phyloP scores from a whole-genome alignment of 2,329 filamentous ascomycete genomes.

The Penicillium glabrum region DNA sequence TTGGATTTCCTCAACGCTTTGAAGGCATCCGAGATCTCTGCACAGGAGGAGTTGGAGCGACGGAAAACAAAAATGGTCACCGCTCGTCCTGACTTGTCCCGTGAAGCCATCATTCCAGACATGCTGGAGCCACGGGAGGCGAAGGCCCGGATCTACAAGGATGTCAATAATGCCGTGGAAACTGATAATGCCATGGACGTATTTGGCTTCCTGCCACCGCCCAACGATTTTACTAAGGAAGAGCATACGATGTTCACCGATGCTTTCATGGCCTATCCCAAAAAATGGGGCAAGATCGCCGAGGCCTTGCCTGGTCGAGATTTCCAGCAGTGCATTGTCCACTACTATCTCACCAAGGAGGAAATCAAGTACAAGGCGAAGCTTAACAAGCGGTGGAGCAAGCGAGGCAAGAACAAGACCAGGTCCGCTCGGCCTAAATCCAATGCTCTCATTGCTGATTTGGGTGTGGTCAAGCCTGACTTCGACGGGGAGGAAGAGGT shows the following conservation, averaged over 20 bases:
- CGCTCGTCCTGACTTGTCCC: conserved; percentile 44
- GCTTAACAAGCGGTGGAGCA: conserved; percentile 48
- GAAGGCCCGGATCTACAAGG: conserved; percentile 44
- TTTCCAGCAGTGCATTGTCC: conserved; percentile 51
- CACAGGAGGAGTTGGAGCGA: conserved; percentile 48
- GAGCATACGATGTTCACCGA: conserved; percentile 49
- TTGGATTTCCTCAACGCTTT: conserved; percentile 51
- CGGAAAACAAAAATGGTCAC: conserved; percentile 45
- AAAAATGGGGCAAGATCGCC: conserved; percentile 54
- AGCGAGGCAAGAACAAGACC: conserved; percentile 30
- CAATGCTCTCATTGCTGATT: conserved; percentile 49
- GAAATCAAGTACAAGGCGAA: conserved; percentile 52
- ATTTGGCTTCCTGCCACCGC: conserved; percentile 46
- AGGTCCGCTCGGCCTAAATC: conserved; percentile 45
- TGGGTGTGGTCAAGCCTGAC: conserved; percentile 44
- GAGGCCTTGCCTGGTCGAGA: conserved; percentile 46
- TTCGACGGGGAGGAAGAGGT: conserved; percentile 47
- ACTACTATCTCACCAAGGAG: conserved; percentile 53
- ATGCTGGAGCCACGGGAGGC: conserved; percentile 46
- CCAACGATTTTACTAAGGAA: conserved; percentile 49
- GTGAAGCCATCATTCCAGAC: conserved; percentile 49
- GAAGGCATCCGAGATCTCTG: conserved; percentile 48
- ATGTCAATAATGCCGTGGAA: conserved; percentile 47
- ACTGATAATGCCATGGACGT: conserved; percentile 40
- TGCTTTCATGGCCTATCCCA: conserved; percentile 49